Conservation (phyloP, 2,329 filamentous ascomycete genomes). For the Aspergillus sergii region DNA sequence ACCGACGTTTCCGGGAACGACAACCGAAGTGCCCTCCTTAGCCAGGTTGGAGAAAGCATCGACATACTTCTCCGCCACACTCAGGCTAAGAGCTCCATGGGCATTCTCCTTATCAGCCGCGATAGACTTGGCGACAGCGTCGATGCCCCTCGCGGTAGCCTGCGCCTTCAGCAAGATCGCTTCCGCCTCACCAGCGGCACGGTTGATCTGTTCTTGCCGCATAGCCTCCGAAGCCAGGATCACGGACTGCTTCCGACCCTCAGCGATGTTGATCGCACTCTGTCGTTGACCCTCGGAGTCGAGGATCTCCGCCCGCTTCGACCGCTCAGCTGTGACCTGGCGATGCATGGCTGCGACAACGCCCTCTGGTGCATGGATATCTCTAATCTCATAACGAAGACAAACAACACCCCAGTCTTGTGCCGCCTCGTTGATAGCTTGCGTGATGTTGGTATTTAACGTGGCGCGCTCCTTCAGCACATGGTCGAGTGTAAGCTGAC, state of each 20-base stretch:
- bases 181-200: constrained; percentile 88
- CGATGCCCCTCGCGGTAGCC: constrained; percentile 86
- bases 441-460: constrained; percentile 97
- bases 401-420: constrained; percentile 97
- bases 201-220: constrained; percentile 88
- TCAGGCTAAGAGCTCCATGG: constrained; percentile 80
- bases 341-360: constrained; percentile 98
- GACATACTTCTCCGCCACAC: constrained; percentile 96
- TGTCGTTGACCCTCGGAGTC: constrained; percentile 97
- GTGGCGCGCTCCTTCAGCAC: constrained; percentile 96
- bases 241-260: constrained; percentile 94
- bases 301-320: constrained; percentile 95
- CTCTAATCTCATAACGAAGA: constrained; percentile 94
- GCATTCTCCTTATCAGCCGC: constrained; percentile 72
- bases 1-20: constrained; percentile 95
- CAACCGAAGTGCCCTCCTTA: constrained; percentile 91
- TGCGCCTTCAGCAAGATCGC: constrained; percentile 83
- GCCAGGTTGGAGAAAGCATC: constrained; percentile 91
- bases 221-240: constrained; percentile 94
- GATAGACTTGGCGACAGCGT: constrained; percentile 78
- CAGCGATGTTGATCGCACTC: constrained; percentile 97
- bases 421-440: constrained; percentile 96
- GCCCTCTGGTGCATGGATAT: constrained; percentile 91
- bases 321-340: constrained; percentile 94
- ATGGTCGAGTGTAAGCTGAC: constrained; percentile 93